Conservation (phyloP, 768 basidiomycete genomes). For the Auricularia sp. region DNA sequence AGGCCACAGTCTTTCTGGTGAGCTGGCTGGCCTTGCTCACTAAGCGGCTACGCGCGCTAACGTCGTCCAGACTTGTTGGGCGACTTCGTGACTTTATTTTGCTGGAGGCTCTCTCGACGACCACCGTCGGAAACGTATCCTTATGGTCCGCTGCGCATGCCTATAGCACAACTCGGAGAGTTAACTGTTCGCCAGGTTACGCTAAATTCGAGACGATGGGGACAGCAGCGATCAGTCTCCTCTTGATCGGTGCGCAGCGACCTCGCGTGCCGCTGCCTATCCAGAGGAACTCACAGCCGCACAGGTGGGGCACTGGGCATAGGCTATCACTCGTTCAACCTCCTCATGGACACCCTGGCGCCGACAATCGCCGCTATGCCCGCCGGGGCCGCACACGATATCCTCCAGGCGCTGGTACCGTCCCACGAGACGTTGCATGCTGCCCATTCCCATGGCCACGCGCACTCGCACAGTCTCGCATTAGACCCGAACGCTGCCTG, state of each 20-base stretch:
- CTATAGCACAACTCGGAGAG: not conserved
- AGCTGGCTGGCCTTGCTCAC: constrained; percentile 20
- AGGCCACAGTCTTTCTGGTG: constrained; percentile 81
- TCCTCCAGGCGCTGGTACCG: constrained; percentile 32
- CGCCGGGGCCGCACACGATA: constrained; percentile 50
- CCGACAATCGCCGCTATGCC: constrained; percentile 56
- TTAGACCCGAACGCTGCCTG: constrained; percentile 94
- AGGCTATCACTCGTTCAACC: constrained; percentile 82
- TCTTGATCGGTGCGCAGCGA: constrained; percentile 49
- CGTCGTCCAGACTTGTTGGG: constrained; percentile 57
- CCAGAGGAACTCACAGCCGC: not conserved
- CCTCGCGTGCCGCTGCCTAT: not conserved
- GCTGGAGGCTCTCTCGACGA: constrained; percentile 75
- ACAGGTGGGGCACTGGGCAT: constrained; percentile 15
- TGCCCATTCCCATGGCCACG: constrained; percentile 36
- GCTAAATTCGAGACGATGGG: constrained; percentile 94
- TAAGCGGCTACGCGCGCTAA: not conserved
- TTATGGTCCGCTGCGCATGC: constrained; percentile 28
- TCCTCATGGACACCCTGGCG: constrained; percentile 63
- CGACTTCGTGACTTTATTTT: constrained; percentile 84
- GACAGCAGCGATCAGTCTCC: constrained; percentile 78
- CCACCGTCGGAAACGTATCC: constrained; percentile 76
- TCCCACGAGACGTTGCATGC: constrained; percentile 22
- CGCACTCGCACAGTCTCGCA: constrained; percentile 30
- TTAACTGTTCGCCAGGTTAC: constrained; percentile 36